Percentiles rank a stretch among this genome's conserved stretches.
phyloP scores from a whole-genome alignment of 768 basidiomycete species.

The Strobilomyces confusus region DNA sequence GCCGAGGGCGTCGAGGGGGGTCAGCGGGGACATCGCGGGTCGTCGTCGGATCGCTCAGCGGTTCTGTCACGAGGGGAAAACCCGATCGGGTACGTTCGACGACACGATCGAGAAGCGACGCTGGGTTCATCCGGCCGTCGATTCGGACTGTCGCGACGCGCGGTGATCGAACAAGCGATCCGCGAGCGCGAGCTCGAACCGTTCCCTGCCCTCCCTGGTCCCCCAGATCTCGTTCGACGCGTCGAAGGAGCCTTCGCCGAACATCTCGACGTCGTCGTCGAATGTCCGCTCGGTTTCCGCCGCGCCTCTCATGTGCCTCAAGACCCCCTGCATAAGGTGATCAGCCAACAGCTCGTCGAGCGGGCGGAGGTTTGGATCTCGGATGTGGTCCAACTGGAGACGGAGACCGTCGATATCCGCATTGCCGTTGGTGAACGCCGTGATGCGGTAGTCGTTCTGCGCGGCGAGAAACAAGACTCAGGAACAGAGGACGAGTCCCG shows the following conservation, averaged over 20 bases:
- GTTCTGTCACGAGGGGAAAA: no score
- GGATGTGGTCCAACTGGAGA: not conserved
- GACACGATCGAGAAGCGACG: no score
- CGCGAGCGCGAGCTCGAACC: not conserved
- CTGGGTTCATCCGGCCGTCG: no score
- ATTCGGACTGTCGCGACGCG: no score
- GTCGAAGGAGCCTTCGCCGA: not conserved
- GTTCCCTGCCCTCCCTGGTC: not conserved
- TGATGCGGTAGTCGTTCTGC: not conserved
- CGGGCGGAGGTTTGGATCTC: not conserved
- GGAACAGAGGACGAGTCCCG: no score
- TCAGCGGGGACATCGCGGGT: no score
- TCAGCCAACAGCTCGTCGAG: not conserved
- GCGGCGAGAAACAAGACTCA: no score
- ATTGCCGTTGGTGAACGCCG: not conserved
- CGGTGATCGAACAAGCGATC: not conserved
- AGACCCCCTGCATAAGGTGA: no score
- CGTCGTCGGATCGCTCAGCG: no score
- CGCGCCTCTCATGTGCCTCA: not conserved
- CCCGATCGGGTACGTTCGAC: no score
- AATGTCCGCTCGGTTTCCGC: not conserved
- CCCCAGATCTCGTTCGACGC: not conserved
- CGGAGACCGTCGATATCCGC: not conserved
- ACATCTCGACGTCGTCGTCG: not conserved
- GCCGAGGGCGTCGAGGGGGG: conserved; percentile 9